Evolutionary conservation across 1,284 basidiomycete genomes (phyloP), one percentile per base, ranked within the genome.

Genomic region (Austroboletus novae-zelandiae): DNA sequence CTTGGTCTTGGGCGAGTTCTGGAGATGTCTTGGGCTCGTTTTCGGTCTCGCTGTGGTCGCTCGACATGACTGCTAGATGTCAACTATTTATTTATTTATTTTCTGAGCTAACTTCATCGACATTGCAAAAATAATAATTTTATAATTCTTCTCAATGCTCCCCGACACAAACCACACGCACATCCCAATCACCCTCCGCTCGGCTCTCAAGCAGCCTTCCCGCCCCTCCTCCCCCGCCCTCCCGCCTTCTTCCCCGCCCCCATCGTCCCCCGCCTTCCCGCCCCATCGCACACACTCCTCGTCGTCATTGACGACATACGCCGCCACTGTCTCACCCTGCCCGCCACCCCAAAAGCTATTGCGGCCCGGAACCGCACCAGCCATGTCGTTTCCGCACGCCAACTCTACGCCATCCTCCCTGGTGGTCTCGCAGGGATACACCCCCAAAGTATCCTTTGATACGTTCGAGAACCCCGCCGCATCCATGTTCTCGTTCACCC

Each of bases 401-500:
- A 60, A 55, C 7, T 53, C 48, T 25, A 48, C 48, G 17, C 20
- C 63, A 39, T 45, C 60, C 20, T 30, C 59, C 45, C 56, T 56
- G 31, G 64, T 72, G 47, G 68, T 65, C n/a, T 67, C 72, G 2
- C 72, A 73, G 44, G 79, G 80, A 4, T 88, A 87, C 66, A 87
- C 84, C 14, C 80, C 88, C n/a, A 93, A 94, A 67, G 93, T 95
- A 23, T 89, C 86, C 1, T 92, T 92, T 61, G 89, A 91, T 65
- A 91, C 89, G 2, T 89, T 90, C 54, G 84, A 88, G 61, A 83
- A 84, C 58, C 77, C 82, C n/a, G 81, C 76, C 51, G 84, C 84
- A 11, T 81, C 78, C 60, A 88, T 83, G 81, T 83, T 83, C 62
- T 89, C 80, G 27, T 88, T 83, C 60, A 88, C 84, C 1, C 76